Percentiles rank a stretch among this genome's conserved stretches.
Evolutionary conservation across 192 early-diverging fungal genomes (phyloP).

Genomic region (Rhizoclosmatium globosum): DNA sequence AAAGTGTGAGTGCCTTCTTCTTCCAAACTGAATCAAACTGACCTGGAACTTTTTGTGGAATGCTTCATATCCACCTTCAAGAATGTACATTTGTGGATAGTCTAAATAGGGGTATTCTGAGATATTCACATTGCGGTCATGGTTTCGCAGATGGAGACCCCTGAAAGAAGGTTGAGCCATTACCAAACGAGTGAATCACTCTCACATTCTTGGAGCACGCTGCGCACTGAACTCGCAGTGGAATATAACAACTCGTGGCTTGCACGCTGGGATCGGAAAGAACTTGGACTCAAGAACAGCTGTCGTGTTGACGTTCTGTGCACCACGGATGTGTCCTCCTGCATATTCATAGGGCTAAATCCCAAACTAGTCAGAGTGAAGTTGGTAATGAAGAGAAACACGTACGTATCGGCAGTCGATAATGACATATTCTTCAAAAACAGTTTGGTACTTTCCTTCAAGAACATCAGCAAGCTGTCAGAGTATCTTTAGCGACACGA

Average conservation of each 20-base stretch:
- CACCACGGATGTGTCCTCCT: constrained; percentile 82
- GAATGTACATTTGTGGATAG: constrained; percentile 87
- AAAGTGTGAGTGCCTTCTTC: neutral
- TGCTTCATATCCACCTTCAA: constrained; percentile 82
- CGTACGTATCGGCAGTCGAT: constrained; percentile 81
- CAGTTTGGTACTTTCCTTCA: constrained; percentile 64
- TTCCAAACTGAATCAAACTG: neutral
- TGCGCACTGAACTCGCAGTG: constrained; percentile 90
- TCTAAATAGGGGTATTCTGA: constrained; percentile 76
- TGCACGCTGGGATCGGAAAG: constrained; percentile 49
- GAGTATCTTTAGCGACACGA: neutral
- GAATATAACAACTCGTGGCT: constrained; percentile 67
- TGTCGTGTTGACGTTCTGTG: constrained; percentile 73
- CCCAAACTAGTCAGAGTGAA: neutral
- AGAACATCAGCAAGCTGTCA: constrained; percentile 70
- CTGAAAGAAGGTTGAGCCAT: constrained; percentile 36
- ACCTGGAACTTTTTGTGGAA: constrained; percentile 70
- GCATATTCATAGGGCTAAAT: constrained; percentile 78
- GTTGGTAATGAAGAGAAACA: neutral
- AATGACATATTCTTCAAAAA: constrained; percentile 70
- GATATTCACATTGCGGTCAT: constrained; percentile 77
- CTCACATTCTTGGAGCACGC: constrained; percentile 81
- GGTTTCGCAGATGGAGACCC: constrained; percentile 76
- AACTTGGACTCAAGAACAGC: constrained; percentile 69
- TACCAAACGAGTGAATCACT: neutral